A percentile compares a stretch with the other conserved stretches of the same genome.
Evolutionary conservation across 2,329 filamentous ascomycete genomes (phyloP).

Genomic region (Clonostachys byssicola): DNA sequence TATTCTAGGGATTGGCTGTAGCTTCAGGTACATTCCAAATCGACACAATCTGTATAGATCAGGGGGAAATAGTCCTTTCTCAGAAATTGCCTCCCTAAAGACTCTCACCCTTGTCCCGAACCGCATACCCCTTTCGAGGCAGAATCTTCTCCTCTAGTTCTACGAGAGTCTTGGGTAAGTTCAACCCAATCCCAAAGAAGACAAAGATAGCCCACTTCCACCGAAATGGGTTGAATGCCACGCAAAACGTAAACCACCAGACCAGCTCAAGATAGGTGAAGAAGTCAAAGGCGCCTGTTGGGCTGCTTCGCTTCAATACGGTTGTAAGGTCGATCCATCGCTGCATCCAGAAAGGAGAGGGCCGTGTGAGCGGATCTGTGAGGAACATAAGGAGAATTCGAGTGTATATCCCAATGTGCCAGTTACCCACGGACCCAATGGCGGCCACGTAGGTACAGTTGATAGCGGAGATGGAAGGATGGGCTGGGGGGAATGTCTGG

Average conservation of each 20-base stretch:
- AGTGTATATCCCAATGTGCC: slow-evolving; percentile 88
- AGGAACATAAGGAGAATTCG: slow-evolving; percentile 84
- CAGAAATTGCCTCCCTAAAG: slow-evolving; percentile 4
- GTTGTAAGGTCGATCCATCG: slow-evolving; percentile 84
- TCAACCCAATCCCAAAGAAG: slow-evolving; percentile 68
- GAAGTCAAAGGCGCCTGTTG: slow-evolving; percentile 79
- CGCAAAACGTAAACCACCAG: slow-evolving; percentile 81
- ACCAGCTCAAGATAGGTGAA: slow-evolving; percentile 83
- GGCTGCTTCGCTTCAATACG: slow-evolving; percentile 63
- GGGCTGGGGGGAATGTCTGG: slow-evolving; percentile 75
- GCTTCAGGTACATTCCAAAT: no score
- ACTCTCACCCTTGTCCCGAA: slow-evolving; percentile 10
- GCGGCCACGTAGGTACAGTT: slow-evolving; percentile 80
- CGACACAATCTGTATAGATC: no score
- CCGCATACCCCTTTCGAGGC: slow-evolving; percentile 38
- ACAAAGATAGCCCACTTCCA: slow-evolving; percentile 91
- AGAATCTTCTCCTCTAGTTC: slow-evolving; percentile 59
- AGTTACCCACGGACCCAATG: slow-evolving; percentile 80
- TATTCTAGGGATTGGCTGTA: no score
- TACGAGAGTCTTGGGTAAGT: slow-evolving; percentile 63
- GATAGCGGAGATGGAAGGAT: slow-evolving; percentile 72
- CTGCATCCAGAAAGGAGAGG: slow-evolving; percentile 71
- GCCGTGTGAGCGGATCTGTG: slow-evolving; percentile 70
- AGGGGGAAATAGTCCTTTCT: no score
- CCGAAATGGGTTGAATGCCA: slow-evolving; percentile 76